Evolutionary conservation across 108 stramenopile genomes (phyloP).

Genomic region (Aurantiochytrium sp.): DNA sequence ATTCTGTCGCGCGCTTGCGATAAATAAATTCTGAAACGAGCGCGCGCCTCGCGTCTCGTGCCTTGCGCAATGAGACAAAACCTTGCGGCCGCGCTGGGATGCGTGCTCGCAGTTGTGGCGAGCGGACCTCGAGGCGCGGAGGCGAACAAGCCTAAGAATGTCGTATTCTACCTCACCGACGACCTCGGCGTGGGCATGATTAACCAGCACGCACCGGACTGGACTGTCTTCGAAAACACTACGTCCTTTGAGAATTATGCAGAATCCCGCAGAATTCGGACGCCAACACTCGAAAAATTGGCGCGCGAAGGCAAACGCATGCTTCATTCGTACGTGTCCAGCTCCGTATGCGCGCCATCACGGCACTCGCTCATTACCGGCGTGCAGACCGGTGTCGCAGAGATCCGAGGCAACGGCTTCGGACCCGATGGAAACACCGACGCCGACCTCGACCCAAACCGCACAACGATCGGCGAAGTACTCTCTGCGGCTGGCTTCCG

Average conservation of each 20-base stretch:
- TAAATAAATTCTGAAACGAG: no score
- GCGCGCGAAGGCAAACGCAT: not conserved
- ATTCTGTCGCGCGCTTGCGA: no score
- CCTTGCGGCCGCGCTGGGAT: no score
- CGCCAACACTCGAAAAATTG: not conserved
- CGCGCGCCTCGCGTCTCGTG: no score
- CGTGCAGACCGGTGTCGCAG: not conserved
- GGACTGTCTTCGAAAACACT: not conserved
- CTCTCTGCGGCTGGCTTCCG: not conserved
- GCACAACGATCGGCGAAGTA: not conserved
- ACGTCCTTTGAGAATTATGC: not conserved
- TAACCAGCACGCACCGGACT: conserved; percentile 10
- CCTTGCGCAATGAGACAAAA: no score
- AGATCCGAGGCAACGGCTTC: not conserved
- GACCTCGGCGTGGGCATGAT: conserved; percentile 13
- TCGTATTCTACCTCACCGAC: not conserved
- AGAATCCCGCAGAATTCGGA: not conserved
- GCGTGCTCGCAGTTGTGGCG: not conserved
- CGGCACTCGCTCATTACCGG: not conserved
- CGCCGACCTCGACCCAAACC: not conserved
- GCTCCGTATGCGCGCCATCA: not conserved
- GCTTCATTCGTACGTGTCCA: not conserved
- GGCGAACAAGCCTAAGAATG: not conserved
- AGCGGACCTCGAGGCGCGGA: not conserved
- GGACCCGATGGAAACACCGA: not conserved